phyloP scores from a whole-genome alignment of 108 stramenopile species.

The Cylindrotheca closterium region DNA sequence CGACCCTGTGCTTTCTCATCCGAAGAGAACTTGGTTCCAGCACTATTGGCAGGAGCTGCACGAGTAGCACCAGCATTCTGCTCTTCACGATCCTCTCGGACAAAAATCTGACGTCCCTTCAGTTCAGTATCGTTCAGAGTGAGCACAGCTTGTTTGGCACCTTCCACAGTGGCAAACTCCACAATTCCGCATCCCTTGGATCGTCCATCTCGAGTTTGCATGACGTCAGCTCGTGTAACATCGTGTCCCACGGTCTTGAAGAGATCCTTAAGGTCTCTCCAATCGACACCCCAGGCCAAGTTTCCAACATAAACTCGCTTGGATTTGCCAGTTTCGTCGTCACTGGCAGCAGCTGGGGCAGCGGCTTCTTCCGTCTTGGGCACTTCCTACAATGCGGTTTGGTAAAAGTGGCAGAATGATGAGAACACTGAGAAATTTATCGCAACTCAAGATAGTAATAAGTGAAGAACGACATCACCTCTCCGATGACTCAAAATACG shows the following conservation, averaged over 20 bases:
- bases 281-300: slow-evolving; percentile 76
- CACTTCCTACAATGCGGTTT: too few relatives aligned
- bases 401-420: background rate
- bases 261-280: slow-evolving; percentile 95
- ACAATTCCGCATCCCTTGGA: slow-evolving; percentile 93
- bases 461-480: too few relatives aligned
- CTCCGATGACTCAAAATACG: too few relatives aligned
- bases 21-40: slow-evolving; percentile 38
- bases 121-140: slow-evolving; percentile 79
- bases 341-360: background rate
- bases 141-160: slow-evolving; percentile 59
- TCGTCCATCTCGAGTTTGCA: slow-evolving; percentile 72
- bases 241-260: slow-evolving; percentile 83
- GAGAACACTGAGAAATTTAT: too few relatives aligned
- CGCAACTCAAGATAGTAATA: too few relatives aligned
- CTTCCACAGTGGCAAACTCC: slow-evolving; percentile 70
- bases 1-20: slow-evolving; percentile 46
- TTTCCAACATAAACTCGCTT: slow-evolving; percentile 88
- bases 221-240: slow-evolving; percentile 77
- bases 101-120: slow-evolving; percentile 66
- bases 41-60: slow-evolving; percentile 6
- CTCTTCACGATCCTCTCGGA: slow-evolving; percentile 69
- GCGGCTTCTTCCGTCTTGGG: background rate
- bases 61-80: background rate
- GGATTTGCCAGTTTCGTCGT: slow-evolving; percentile 1